Evolutionary conservation across 148 eudicot genomes (phyloP).

Genomic region (Talinum fruticosum): DNA sequence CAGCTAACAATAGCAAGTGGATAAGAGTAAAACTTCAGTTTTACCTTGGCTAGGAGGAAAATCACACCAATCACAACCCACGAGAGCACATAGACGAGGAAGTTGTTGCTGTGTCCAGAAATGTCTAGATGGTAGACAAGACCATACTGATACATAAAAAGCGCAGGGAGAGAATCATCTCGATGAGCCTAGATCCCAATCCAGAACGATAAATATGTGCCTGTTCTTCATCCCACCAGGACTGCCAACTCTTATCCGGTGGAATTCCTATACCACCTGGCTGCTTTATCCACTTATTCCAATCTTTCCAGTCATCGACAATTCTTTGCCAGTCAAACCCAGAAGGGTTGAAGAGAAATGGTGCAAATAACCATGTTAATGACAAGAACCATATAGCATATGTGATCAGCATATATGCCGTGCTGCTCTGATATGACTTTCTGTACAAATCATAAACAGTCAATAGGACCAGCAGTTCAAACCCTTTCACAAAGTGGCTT

Average conservation of each 20-base stretch:
- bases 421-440: conserved; percentile 56
- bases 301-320: conserved; percentile 90
- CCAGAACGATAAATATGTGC: conserved; percentile 64
- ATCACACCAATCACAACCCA: conserved; percentile 78
- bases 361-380: conserved; percentile 91
- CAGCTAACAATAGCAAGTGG: background rate
- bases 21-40: background rate
- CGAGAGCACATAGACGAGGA: conserved; percentile 76
- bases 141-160: conserved; percentile 96
- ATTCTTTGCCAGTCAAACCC: conserved; percentile 87
- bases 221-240: conserved; percentile 97
- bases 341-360: conserved; percentile 89
- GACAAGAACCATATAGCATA: conserved; percentile 95
- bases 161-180: conserved; percentile 62
- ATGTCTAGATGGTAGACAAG: conserved; percentile 94
- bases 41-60: conserved; percentile 84
- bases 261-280: conserved; percentile 88
- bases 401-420: conserved; percentile 74
- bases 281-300: conserved; percentile 93
- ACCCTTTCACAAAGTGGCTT: conserved; percentile 92
- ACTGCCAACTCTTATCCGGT: conserved; percentile 97
- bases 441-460: conserved; percentile 74
- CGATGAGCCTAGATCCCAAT: conserved; percentile 57
- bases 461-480: conserved; percentile 72
- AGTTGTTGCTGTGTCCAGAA: conserved; percentile 62